These are phyloP conservation scores for Ophiocytium majus DNA, from an alignment of 352 stramenopile genomes.

Conservation along the genomic window DNA sequence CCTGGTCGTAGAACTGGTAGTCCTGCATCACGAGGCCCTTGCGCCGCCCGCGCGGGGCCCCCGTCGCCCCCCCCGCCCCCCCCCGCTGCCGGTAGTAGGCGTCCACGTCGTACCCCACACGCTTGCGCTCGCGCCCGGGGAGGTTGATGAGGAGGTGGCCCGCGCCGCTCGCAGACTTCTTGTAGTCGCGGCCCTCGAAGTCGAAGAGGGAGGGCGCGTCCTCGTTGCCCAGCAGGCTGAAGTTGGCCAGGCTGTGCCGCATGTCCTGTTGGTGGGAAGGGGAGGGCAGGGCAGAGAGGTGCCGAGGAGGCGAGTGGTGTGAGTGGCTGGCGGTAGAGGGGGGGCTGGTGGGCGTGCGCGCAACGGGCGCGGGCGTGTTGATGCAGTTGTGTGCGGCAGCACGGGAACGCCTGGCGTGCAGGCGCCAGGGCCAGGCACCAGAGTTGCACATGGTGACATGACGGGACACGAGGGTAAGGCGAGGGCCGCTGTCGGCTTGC, in stretches of 20 bases:
- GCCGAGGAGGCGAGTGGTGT: slow-evolving; percentile 7
- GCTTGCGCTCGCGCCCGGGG: slow-evolving; percentile 58
- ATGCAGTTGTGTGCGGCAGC: too few species aligned
- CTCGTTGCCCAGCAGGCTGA: slow-evolving; percentile 84
- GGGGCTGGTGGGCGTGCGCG: too few species aligned
- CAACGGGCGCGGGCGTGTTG: too few species aligned
- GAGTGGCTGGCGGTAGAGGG: background rate
- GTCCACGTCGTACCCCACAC: slow-evolving; percentile 84
- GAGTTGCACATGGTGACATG: too few species aligned
- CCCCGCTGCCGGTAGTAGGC: slow-evolving; percentile 84
- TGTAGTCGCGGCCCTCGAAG: slow-evolving; percentile 73
- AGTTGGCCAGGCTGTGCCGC: slow-evolving; percentile 91
- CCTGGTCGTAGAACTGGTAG: slow-evolving; percentile 79
- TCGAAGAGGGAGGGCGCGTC: slow-evolving; percentile 66
- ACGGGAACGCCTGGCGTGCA: too few species aligned
- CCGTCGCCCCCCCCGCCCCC: slow-evolving; percentile 68
- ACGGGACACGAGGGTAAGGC: too few species aligned
- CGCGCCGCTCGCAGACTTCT: slow-evolving; percentile 60
- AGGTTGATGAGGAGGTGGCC: slow-evolving; percentile 68
- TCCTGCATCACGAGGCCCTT: slow-evolving; percentile 83
- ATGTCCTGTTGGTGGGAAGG: slow-evolving; percentile 20
- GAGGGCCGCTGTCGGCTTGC: too few species aligned
- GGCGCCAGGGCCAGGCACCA: too few species aligned
- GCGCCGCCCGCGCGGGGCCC: slow-evolving; percentile 26
- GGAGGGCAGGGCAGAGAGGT: background rate